Percentiles rank a stretch among this genome's conserved stretches.
These are phyloP conservation scores for Periconia macrospinosa DNA, from an alignment of 2,329 filamentous ascomycete species.

Conservation along the genomic window DNA sequence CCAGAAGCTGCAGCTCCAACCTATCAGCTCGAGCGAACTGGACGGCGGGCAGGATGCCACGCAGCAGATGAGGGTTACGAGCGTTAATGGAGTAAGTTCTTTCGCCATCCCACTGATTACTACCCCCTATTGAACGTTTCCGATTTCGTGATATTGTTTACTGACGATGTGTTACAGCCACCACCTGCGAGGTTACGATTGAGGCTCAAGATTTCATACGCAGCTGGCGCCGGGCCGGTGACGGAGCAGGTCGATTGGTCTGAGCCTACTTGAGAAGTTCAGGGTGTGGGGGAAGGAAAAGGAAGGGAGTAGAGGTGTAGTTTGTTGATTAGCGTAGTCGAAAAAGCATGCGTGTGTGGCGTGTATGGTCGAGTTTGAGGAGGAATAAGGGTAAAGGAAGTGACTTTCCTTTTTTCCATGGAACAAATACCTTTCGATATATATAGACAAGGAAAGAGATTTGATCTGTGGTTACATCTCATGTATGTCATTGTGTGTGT, in stretches of 20 bases:
- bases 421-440: no score
- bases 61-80: slow-evolving; percentile 85
- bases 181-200: slow-evolving; percentile 71
- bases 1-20: slow-evolving; percentile 89
- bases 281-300: no score
- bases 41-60: slow-evolving; percentile 78
- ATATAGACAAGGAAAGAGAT: no score
- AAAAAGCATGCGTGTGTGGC: no score
- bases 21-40: slow-evolving; percentile 80
- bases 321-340: no score
- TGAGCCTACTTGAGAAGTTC: slow-evolving; percentile 59
- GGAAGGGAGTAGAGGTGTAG: no score
- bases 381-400: no score
- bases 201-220: slow-evolving; percentile 81
- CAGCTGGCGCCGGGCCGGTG: slow-evolving; percentile 69
- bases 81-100: slow-evolving; percentile 82
- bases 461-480: no score
- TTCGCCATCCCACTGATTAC: not conserved
- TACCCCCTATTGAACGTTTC: not conserved
- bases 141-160: slow-evolving; percentile 1
- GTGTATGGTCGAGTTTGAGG: no score
- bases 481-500: no score
- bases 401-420: no score
- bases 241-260: slow-evolving; percentile 97
- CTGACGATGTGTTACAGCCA: slow-evolving; percentile 57